A percentile compares a stretch with the other conserved stretches of the same genome.
phyloP scores from a whole-genome alignment of 1,284 basidiomycete species.

The Cutaneotrichosporon arboriforme region DNA sequence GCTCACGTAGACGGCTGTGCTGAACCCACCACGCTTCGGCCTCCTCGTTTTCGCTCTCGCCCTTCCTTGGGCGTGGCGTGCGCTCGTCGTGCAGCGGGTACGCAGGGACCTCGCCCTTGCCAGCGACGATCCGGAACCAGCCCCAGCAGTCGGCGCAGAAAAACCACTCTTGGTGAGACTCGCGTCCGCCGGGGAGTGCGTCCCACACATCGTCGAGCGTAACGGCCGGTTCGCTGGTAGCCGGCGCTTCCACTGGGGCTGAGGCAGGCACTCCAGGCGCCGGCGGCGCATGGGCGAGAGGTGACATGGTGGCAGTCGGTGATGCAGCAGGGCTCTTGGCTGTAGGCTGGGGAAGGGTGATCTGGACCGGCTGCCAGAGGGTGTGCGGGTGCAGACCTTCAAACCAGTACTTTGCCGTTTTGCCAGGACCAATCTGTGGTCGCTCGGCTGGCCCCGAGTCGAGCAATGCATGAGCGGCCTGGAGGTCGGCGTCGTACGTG shows the following conservation, averaged over 20 bases:
- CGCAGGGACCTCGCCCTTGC: neutral
- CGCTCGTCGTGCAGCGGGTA: neutral
- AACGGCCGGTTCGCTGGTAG: slow-evolving; percentile 7
- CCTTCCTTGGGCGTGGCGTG: neutral
- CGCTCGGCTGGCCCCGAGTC: slow-evolving; percentile 10
- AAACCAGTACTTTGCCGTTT: slow-evolving; percentile 26
- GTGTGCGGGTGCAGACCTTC: slow-evolving; percentile 31
- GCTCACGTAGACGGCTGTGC: neutral
- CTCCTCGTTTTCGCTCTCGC: neutral
- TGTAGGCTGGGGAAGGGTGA: slow-evolving; percentile 21
- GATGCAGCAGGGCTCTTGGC: neutral
- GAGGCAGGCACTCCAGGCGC: neutral
- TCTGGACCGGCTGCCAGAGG: slow-evolving; percentile 28
- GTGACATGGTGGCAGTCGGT: neutral
- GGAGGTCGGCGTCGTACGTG: neutral
- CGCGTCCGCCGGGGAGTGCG: slow-evolving; percentile 31
- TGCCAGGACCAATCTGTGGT: slow-evolving; percentile 36
- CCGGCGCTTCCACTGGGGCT: neutral
- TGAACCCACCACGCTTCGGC: neutral
- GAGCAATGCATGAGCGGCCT: neutral
- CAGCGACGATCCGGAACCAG: slow-evolving; percentile 30
- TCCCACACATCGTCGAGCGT: slow-evolving; percentile 28
- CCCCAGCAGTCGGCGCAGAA: slow-evolving; percentile 40
- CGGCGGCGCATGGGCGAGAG: neutral
- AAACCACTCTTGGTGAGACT: slow-evolving; percentile 31